A percentile compares a stretch with the other conserved stretches of the same genome.
Conservation (phyloP, 495 filamentous ascomycete species). For the Trichoderma reesei region DNA sequence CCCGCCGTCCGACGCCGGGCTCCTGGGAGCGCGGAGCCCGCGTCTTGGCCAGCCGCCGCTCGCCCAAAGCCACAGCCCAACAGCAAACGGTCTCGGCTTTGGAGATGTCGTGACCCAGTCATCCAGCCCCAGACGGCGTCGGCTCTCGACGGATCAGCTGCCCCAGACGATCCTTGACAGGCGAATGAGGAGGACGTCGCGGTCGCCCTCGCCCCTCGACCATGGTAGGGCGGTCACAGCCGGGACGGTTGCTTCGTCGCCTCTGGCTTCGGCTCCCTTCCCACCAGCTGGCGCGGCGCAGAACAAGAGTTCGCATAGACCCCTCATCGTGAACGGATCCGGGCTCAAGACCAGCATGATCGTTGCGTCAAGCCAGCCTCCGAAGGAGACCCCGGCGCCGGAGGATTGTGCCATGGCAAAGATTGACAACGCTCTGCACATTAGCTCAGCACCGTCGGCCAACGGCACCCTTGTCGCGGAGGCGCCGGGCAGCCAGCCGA, state of each 20-base stretch:
- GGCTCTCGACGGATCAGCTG: slow-evolving; percentile 40
- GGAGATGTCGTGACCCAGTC: slow-evolving; percentile 28
- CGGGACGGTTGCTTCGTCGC: slow-evolving; percentile 29
- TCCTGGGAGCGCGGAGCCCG: slow-evolving; percentile 13
- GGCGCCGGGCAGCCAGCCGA: neutral
- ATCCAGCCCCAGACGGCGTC: slow-evolving; percentile 22
- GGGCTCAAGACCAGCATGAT: slow-evolving; percentile 17
- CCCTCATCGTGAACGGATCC: slow-evolving; percentile 39
- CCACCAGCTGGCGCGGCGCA: slow-evolving; percentile 15
- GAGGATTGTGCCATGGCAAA: neutral
- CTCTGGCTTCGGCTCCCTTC: slow-evolving; percentile 26
- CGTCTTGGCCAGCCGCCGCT: slow-evolving; percentile 26
- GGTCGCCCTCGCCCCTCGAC: slow-evolving; percentile 45
- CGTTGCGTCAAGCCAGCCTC: slow-evolving; percentile 10
- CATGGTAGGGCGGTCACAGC: slow-evolving; percentile 36
- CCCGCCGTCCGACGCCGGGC: slow-evolving; percentile 21
- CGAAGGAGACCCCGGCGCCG: neutral
- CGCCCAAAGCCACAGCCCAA: neutral
- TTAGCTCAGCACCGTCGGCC: neutral
- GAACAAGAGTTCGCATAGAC: slow-evolving; percentile 18
- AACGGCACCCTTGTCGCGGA: neutral
- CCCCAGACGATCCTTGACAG: slow-evolving; percentile 41
- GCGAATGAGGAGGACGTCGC: slow-evolving; percentile 39
- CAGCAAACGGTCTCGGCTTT: slow-evolving; percentile 32
- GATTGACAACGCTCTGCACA: slow-evolving; percentile 1